Base-by-base conservation (phyloP, 2,329 filamentous ascomycete genomes). In the Penicillium sp. region DNA sequence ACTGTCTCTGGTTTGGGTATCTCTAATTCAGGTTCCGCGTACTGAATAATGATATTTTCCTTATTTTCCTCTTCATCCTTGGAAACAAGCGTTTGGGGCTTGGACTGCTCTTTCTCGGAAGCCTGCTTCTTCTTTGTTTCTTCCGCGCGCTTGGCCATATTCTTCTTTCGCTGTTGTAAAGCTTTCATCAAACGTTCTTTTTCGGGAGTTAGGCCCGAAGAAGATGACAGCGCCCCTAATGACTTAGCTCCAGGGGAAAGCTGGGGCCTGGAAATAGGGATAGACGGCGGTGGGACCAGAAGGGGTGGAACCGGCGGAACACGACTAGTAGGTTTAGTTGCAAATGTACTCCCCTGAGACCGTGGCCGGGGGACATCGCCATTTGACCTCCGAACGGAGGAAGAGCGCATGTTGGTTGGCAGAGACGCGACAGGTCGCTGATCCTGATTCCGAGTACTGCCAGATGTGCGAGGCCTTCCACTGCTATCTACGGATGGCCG, bases 171-270 rank as follows among this genome's bases (percentile, higher is more conserved):
- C 62, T 97, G 75, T 72, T 97, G 89, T 76, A 97, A 82, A 7
- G 94, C 94, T 76, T 95, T 97, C 90, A 96, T 92, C 58, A 99
- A 79, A 50, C 94, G 83, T 56, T 90, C 86, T 76, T 95, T 97
- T 72, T 99, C 94, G 0, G 90, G 90, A 1, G 90, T 91, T 66
- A 95, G 88, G n/a, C 78, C 76, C 10, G 71, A 65, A 1, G 62
- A 79, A 64, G 72, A 78, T 66, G 67, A 68, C 58, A 74, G 58
- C 62, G 77, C 76, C 71, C 67, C 83, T 72, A 67, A 73, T 22
- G 74, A 76, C 55, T 73, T 74, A 34, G 72, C 71, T 16, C 71
- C 67, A 7, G 74, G 73, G 22, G 74, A 76, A 39, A 69, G 58
- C 47, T 67, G 71, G 41, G 67, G 70, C 53, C 67, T 66, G 24